Conservation (phyloP, 164 flowering plant genomes). For the Vitis cinerea region DNA sequence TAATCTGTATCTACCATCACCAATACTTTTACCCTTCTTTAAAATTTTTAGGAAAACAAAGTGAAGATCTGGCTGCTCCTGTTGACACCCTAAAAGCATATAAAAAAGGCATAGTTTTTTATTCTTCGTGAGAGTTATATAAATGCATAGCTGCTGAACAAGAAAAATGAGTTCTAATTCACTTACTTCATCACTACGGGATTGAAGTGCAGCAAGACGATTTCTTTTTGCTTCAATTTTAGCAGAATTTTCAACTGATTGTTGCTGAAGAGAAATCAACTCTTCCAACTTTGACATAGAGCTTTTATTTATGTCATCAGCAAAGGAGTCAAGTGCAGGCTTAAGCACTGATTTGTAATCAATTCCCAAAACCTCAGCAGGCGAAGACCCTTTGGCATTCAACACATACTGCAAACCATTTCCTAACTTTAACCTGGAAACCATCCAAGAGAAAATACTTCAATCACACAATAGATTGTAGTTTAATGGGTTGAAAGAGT, state of each 20-base stretch:
- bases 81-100: not conserved
- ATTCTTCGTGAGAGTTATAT: too few species aligned
- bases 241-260: slow-evolving; percentile 43
- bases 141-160: not conserved
- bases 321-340: slow-evolving; percentile 55
- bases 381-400: slow-evolving; percentile 62
- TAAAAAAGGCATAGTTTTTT: not conserved
- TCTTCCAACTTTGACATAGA: slow-evolving; percentile 28
- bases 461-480: not conserved
- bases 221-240: slow-evolving; percentile 59
- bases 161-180: not conserved
- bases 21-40: too few species aligned
- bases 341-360: slow-evolving; percentile 70
- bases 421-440: slow-evolving; percentile 72
- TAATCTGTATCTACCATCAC: too few species aligned
- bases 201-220: slow-evolving; percentile 45
- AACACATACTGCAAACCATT: slow-evolving; percentile 53
- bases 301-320: slow-evolving; percentile 23
- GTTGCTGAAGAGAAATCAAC: slow-evolving; percentile 53
- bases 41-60: not conserved
- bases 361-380: slow-evolving; percentile 67
- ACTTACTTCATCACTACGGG: slow-evolving; percentile 65
- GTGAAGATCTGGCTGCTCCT: not conserved
- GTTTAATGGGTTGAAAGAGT: not conserved
- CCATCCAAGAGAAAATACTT: slow-evolving; percentile 1